A percentile compares a stretch with the other conserved stretches of the same genome.
Conservation (phyloP, 176 grass and related monocot genomes). For the Sorghum bicolor region DNA sequence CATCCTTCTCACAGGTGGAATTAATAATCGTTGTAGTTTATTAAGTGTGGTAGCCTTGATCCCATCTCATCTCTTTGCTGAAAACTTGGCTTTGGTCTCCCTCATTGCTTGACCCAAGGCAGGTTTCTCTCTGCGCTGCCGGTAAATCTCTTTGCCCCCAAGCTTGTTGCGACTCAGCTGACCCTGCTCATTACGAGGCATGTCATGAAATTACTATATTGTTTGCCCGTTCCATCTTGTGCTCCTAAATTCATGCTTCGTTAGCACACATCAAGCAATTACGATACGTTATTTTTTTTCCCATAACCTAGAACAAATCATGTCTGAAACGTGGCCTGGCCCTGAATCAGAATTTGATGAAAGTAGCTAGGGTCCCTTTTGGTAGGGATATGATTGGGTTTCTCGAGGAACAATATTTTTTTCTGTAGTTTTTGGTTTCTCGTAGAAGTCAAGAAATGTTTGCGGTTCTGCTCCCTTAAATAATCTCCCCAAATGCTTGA, state of each 20-base stretch:
- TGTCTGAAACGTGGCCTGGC: background rate
- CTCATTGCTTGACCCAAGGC: conserved; percentile 23
- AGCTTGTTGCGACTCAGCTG: conserved; percentile 12
- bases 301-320: background rate
- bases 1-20: background rate
- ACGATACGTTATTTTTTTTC: background rate
- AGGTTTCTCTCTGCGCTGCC: conserved; percentile 32
- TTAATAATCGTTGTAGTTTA: background rate
- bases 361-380: background rate
- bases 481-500: background rate
- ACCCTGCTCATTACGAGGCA: background rate
- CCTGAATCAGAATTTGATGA: background rate
- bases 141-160: background rate
- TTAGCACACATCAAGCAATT: background rate
- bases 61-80: conserved; percentile 15
- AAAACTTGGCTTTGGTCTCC: conserved; percentile 57
- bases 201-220: background rate
- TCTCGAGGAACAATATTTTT: background rate
- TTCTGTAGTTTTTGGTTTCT: no score
- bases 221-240: conserved; percentile 4
- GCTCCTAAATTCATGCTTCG: background rate
- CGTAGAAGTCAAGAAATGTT: background rate
- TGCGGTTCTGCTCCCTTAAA: background rate
- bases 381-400: background rate
- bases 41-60: background rate